These are phyloP conservation scores for Phytopythium aichiense DNA, from an alignment of 352 stramenopile species.

Conservation along the genomic window DNA sequence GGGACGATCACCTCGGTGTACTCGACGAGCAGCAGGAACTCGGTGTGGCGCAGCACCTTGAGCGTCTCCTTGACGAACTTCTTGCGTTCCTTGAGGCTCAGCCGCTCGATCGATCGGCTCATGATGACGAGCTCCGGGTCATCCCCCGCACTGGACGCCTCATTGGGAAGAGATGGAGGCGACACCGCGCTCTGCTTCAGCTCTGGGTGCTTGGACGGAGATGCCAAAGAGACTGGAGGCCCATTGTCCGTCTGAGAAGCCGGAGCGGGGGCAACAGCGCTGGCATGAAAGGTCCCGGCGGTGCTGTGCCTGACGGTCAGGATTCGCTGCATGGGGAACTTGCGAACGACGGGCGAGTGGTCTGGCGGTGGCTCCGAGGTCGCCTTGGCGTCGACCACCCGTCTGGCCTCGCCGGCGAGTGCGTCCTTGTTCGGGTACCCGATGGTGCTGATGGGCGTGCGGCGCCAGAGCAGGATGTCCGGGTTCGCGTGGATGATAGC, in stretches of 20 bases:
- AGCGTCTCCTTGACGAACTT: constrained; percentile 20
- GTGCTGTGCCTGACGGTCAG: not conserved
- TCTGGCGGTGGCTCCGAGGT: not conserved
- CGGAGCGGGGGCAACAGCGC: not conserved
- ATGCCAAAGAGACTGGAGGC: not conserved
- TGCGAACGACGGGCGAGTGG: not conserved
- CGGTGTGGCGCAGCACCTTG: constrained; percentile 21
- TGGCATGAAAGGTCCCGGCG: not conserved
- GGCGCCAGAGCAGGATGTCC: constrained; percentile 3
- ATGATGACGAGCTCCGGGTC: not conserved
- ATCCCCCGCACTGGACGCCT: not conserved
- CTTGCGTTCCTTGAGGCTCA: constrained; percentile 12
- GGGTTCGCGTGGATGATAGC: constrained; percentile 11
- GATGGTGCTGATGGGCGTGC: constrained; percentile 1
- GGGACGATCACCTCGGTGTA: constrained; percentile 31
- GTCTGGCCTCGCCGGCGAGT: not conserved
- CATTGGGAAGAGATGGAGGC: not conserved
- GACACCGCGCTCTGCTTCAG: constrained; percentile 7
- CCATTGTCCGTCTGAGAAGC: not conserved
- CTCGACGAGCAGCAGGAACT: constrained; percentile 31
- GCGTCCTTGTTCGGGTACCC: not conserved
- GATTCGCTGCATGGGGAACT: not conserved
- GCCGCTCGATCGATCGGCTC: not conserved
- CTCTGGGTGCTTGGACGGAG: constrained; percentile 6
- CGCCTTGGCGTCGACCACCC: not conserved